Evolutionary conservation across 768 basidiomycete species (phyloP), one percentile per base, ranked within the genome.

Genomic region (Pisolithus marmoratus): DNA sequence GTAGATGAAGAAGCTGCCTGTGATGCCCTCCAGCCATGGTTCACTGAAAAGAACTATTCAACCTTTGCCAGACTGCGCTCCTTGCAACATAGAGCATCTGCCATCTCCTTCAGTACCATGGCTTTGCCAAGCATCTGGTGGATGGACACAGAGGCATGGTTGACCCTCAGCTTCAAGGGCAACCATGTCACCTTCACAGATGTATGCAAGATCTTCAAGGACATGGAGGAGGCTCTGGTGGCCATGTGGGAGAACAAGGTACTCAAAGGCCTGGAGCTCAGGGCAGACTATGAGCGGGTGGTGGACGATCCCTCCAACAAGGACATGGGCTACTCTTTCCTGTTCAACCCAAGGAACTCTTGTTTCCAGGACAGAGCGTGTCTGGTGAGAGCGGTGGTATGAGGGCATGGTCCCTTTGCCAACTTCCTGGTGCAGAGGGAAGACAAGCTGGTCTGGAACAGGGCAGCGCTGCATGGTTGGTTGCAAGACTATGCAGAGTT

Each of bases 251-350:
- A 42, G 22, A 12, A 42, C 41, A 42, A 23, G 22, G 22, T 42
- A 24, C 20, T 42, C 9, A 20, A 22, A 8, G 41, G 41, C 1
- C n/a, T 42, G n/a, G 7, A 5, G 4, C 3, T 42, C 41, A 19
- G 22, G 5, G 41, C 5, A 29, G 4, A 8, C 24, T 54, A 43
- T 20, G 29, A 37, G 19, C 9, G 29, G 2, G 0, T 50, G 8
- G 22, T 15, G 24, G 52, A 54, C 12, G 48, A 54, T n/a, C 47
- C 9, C n/a, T 22, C 14, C 9, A 49, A 54, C 17, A 2, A 26
- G 17, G 31, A 15, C 27, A 31, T 54, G n/a, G 52, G 47, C 5
- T 49, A 49, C 41, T 49, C 11, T 29, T 54, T 54, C 24, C 7
- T 49, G 1, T 27, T 22, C 4, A 31, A 54, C 22, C 7, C n/a